phyloP scores from a whole-genome alignment of 2,329 filamentous ascomycete genomes.

The Verticillium isaacii region DNA sequence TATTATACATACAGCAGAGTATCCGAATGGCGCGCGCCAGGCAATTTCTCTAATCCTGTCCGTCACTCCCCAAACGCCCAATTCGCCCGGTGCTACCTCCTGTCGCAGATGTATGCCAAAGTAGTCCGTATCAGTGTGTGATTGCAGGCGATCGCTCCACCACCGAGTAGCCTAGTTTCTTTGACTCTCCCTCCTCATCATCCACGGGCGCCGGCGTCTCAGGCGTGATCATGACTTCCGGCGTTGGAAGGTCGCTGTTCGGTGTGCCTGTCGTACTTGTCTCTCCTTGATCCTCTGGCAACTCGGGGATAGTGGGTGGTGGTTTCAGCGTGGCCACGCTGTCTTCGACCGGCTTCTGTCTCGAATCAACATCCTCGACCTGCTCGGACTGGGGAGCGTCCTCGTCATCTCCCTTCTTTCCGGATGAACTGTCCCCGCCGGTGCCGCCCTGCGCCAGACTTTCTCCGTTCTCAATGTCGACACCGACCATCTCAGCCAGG shows the following conservation, averaged over 20 bases:
- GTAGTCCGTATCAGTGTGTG: constrained; percentile 20
- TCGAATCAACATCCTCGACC: constrained; percentile 26
- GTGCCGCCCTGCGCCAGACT: constrained; percentile 20
- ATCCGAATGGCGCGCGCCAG: neutral
- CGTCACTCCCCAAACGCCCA: neutral
- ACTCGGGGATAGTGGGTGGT: constrained; percentile 15
- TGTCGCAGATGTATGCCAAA: neutral
- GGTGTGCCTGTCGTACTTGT: constrained; percentile 3
- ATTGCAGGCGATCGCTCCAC: constrained; percentile 27
- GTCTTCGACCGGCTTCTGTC: constrained; percentile 11
- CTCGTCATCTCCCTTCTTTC: constrained; percentile 28
- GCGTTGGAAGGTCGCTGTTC: constrained; percentile 23
- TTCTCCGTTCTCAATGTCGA: constrained; percentile 47
- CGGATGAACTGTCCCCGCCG: constrained; percentile 8
- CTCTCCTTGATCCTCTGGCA: constrained; percentile 25
- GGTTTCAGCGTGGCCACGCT: constrained; percentile 10
- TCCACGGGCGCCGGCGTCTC: constrained; percentile 38
- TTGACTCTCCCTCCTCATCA: constrained; percentile 29
- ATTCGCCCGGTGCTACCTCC: neutral
- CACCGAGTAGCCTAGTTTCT: constrained; percentile 37
- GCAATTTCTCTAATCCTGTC: neutral
- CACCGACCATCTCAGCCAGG: constrained; percentile 77
- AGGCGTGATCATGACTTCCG: constrained; percentile 43
- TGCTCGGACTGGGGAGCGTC: constrained; percentile 20
- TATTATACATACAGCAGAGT: neutral